phyloP scores from a whole-genome alignment of 164 flowering plant genomes.

The grape (Vitis vinifera) region ASM3070453v1 NC_081818.1:16196501-16197000 shows the following conservation, averaged over 20 bases:
- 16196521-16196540: conserved; percentile 56
- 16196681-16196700: not conserved
- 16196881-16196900: not conserved
- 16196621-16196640: conserved; percentile 37
- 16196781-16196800: no score
- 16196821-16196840: no score
- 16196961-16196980: conserved; percentile 74
- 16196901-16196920: not conserved
- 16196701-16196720: no score
- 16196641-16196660: conserved; percentile 49
- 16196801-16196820: not conserved
- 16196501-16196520: not conserved
- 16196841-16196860: not conserved
- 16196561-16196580: conserved; percentile 44
- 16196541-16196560: conserved; percentile 68
- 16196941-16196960: conserved; percentile 63
- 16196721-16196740: no score
- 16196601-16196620: conserved; percentile 40
- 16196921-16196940: conserved; percentile 54
- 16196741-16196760: no score
- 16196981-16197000: conserved; percentile 49
- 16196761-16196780: no score
- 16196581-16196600: conserved; percentile 55
- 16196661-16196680: conserved; percentile 65
- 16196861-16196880: not conserved